Evolutionary conservation across 768 basidiomycete species (phyloP).

Genomic region (Amanita jacksonii): DNA sequence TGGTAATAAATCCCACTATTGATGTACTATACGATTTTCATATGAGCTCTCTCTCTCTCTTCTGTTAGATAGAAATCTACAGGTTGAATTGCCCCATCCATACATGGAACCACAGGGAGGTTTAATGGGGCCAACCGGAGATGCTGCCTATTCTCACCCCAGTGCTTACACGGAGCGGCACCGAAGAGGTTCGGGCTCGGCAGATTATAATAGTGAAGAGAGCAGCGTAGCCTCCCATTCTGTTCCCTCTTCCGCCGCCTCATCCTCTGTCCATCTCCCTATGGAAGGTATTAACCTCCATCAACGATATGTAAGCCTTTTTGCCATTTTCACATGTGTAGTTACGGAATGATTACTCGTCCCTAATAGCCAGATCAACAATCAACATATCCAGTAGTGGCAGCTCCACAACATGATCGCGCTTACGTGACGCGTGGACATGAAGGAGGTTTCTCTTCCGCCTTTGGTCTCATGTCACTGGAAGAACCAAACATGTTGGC

Average conservation of each 20-base stretch:
- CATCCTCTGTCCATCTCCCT: slow-evolving; percentile 44
- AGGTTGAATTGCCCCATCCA: slow-evolving; percentile 7
- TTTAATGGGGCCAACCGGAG: background rate
- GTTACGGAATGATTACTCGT: slow-evolving; percentile 19
- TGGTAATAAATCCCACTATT: slow-evolving; percentile 10
- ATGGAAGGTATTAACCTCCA: slow-evolving; percentile 11
- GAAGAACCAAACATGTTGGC: slow-evolving; percentile 66
- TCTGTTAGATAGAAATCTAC: slow-evolving; percentile 9
- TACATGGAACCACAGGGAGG: slow-evolving; percentile 5
- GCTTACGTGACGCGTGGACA: slow-evolving; percentile 12
- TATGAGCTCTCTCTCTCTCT: slow-evolving; percentile 12
- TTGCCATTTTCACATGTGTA: slow-evolving; percentile 15
- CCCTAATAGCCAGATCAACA: slow-evolving; percentile 6
- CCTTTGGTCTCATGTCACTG: slow-evolving; percentile 69
- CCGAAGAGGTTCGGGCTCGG: slow-evolving; percentile 22
- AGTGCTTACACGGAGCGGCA: slow-evolving; percentile 7
- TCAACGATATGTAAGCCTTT: slow-evolving; percentile 6
- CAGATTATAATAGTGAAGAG: slow-evolving; percentile 36
- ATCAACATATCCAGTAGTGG: background rate
- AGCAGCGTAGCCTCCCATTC: slow-evolving; percentile 33
- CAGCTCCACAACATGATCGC: slow-evolving; percentile 2
- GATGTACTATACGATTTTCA: slow-evolving; percentile 17
- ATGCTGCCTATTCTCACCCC: slow-evolving; percentile 1
- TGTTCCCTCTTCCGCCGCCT: slow-evolving; percentile 43
- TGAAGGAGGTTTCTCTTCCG: slow-evolving; percentile 43